Evolutionary conservation across 257 asterid genomes (phyloP).

Genomic region (Solanum tarijense): DNA sequence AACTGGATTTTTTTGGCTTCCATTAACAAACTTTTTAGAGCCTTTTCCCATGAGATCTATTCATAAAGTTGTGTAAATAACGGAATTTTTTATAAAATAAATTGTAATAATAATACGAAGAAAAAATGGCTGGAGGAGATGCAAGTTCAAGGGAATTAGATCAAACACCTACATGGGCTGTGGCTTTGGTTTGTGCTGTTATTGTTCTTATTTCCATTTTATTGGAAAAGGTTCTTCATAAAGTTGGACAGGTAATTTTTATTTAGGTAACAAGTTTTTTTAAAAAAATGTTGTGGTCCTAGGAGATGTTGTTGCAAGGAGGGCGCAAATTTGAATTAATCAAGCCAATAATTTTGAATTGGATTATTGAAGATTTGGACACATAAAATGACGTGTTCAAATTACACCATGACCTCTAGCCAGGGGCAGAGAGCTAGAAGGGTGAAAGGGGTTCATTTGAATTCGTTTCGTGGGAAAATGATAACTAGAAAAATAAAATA

Average conservation of each 20-base stretch:
- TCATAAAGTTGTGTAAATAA: not conserved
- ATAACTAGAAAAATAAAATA: not conserved
- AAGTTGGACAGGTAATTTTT: constrained; percentile 27
- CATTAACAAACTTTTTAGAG: not conserved
- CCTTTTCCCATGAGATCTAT: not conserved
- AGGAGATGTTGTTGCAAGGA: not conserved
- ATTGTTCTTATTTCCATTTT: constrained; percentile 45
- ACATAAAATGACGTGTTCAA: not conserved
- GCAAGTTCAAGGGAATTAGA: constrained; percentile 5
- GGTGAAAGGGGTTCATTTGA: not conserved
- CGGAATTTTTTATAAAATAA: not conserved
- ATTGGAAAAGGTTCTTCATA: constrained; percentile 49
- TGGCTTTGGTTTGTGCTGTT: constrained; percentile 42
- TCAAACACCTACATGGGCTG: constrained; percentile 63
- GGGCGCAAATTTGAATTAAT: not conserved
- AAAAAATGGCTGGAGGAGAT: constrained; percentile 7
- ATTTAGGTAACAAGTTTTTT: not conserved
- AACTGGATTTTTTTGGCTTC: not conserved
- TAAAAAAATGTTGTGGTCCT: not conserved
- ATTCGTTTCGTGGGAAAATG: not conserved
- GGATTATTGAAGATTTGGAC: not conserved
- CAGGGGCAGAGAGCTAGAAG: not conserved
- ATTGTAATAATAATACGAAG: not conserved
- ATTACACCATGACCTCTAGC: not conserved
- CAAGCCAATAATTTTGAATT: not conserved